Base-by-base conservation (phyloP, 2,329 filamentous ascomycete species). In the Fusarium pseudograminearum region DNA sequence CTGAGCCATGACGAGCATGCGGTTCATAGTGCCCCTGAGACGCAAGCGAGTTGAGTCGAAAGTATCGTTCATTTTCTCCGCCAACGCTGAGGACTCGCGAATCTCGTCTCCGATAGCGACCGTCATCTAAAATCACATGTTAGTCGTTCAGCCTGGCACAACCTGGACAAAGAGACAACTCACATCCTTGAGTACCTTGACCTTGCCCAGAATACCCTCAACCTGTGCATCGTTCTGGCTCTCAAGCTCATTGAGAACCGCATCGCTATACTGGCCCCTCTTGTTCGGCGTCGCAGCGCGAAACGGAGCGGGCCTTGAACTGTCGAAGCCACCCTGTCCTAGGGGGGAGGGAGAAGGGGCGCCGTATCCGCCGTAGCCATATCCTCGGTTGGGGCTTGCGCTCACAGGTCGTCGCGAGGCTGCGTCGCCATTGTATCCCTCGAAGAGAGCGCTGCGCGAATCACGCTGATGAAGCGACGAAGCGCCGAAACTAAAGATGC, bases 1-100 rank as follows among this genome's bases (percentile, higher is more conserved):
- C 82, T 98, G 89, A 7, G 96, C 96, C 96, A 99, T 99, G 56
- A 95, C 78, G 71, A 98, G 82, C 96, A 99, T 99, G 62, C 94
- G 86, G 78, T 93, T 97, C 96, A 99, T 98, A 20, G 97, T 98
- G 56, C 95, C 94, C 45, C 90, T 88, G 67, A 99, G 83, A 69
- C 92, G 88, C 54, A 94, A 82, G 34, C 94, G 85, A 55, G 95
- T 97, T 74, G 88, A 89, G 78, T 98, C 95, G 78, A 98, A 99
- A 7, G 89, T 88, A 76, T 97, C 93, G 80, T 98, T 98, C 91
- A 99, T 97, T 81, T 94, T 95, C 74, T 98, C 93, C 4, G 94
- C 92, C 6, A 98, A 86, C 3, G 93, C 90, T 4, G 93, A 93
- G 16, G 92, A 96, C 69, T 97, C 93, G 73, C 95, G 89, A 76